phyloP scores from a whole-genome alignment of 2,329 filamentous ascomycete genomes.

The Nigrograna mackinnonii region DNA sequence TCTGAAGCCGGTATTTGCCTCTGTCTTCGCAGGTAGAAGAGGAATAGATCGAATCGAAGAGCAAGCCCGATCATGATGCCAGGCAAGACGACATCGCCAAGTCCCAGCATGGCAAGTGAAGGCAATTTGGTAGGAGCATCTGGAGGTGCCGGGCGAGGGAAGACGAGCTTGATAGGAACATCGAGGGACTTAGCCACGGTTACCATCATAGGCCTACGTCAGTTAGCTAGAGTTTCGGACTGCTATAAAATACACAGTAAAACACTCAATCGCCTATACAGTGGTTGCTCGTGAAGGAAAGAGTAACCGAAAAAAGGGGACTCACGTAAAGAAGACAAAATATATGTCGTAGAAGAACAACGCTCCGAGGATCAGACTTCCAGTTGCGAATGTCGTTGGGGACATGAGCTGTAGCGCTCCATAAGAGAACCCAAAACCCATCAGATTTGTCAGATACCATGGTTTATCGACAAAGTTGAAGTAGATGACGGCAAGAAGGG shows the following conservation, averaged over 20 bases:
- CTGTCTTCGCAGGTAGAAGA: conserved; percentile 75
- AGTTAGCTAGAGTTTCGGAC: too few relatives aligned
- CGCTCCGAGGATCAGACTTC: conserved; percentile 73
- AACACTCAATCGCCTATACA: too few relatives aligned
- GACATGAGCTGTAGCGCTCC: conserved; percentile 81
- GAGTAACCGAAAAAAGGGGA: conserved; percentile 13
- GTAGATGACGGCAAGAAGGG: conserved; percentile 63
- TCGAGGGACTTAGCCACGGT: conserved; percentile 88
- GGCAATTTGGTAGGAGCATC: conserved; percentile 44
- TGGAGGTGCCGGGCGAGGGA: conserved; percentile 65
- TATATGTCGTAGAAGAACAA: conserved; percentile 96
- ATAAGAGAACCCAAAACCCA: conserved; percentile 88
- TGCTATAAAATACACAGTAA: too few relatives aligned
- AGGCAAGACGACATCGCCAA: conserved; percentile 92
- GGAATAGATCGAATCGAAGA: conserved; percentile 87
- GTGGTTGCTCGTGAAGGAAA: too few relatives aligned
- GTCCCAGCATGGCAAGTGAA: conserved; percentile 75
- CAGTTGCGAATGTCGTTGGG: conserved; percentile 83
- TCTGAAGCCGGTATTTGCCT: conserved; percentile 26
- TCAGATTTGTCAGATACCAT: conserved; percentile 79
- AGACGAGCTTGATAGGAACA: conserved; percentile 89
- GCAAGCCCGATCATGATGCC: conserved; percentile 89
- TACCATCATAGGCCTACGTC: conserved; percentile 73
- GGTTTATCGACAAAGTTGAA: conserved; percentile 64
- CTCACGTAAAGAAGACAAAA: conserved; percentile 83